phyloP scores from a whole-genome alignment of 345 rosid genomes.

The Acer campestre region DNA sequence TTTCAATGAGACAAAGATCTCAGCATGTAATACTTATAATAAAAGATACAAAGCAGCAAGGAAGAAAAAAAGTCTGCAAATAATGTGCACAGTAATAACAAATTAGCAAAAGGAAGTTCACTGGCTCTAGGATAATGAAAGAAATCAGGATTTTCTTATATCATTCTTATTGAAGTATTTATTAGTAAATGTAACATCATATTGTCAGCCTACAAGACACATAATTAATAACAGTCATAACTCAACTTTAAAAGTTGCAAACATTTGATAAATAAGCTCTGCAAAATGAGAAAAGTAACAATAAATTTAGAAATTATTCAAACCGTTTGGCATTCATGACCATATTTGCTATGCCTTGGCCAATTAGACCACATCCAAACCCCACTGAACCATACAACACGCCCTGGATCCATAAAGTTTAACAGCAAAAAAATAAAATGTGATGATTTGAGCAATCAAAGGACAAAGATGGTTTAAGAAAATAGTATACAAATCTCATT shows the following conservation, averaged over 20 bases:
- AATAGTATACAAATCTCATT: slow-evolving; percentile 5
- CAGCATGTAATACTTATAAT: neutral
- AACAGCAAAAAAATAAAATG: neutral
- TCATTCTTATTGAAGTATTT: neutral
- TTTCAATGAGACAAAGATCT: neutral
- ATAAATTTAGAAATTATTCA: neutral
- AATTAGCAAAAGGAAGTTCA: neutral
- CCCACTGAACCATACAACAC: slow-evolving; percentile 87
- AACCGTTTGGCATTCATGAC: slow-evolving; percentile 91
- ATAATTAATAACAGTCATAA: neutral
- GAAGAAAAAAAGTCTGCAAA: neutral
- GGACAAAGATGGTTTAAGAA: neutral
- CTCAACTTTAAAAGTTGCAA: neutral
- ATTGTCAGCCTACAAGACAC: neutral
- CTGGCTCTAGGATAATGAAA: neutral
- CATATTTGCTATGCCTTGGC: slow-evolving; percentile 91
- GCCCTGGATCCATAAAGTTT: slow-evolving; percentile 58
- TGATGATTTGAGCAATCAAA: neutral
- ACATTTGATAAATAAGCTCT: neutral
- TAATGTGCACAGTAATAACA: neutral
- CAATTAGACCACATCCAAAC: slow-evolving; percentile 77
- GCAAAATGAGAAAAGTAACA: neutral
- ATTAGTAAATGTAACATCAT: neutral
- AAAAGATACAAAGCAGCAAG: neutral
- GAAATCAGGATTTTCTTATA: neutral